Conservation (phyloP, 169 alveolate species). For the Cryptosporidium felis region DNA sequence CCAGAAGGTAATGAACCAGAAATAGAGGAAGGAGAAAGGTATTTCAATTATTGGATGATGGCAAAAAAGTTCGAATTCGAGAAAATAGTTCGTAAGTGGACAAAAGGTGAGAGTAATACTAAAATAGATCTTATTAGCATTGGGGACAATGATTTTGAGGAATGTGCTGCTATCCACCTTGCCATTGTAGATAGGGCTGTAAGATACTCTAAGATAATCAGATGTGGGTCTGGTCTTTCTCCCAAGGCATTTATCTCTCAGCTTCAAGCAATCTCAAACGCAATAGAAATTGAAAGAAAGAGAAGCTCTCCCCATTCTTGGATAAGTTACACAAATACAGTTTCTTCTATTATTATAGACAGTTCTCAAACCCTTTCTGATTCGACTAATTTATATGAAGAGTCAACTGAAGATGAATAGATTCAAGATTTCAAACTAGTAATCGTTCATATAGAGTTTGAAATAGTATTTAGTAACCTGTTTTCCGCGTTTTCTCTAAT, state of each 20-base stretch:
- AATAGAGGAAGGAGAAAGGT: slow-evolving; percentile 75
- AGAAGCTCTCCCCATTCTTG: slow-evolving; percentile 50
- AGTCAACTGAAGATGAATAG: slow-evolving; percentile 66
- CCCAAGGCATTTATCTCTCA: slow-evolving; percentile 42
- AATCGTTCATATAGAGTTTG: too few species aligned
- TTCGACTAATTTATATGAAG: neutral
- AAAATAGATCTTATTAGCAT: slow-evolving; percentile 79
- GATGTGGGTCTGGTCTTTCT: slow-evolving; percentile 62
- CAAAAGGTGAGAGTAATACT: neutral
- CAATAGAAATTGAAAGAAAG: slow-evolving; percentile 58
- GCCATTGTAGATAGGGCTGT: slow-evolving; percentile 49
- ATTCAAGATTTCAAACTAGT: neutral
- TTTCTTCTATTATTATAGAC: slow-evolving; percentile 45
- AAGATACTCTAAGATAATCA: slow-evolving; percentile 24
- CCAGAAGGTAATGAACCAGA: slow-evolving; percentile 79
- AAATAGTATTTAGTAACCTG: too few species aligned
- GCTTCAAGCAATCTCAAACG: slow-evolving; percentile 28
- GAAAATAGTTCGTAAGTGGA: slow-evolving; percentile 45
- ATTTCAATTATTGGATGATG: slow-evolving; percentile 83
- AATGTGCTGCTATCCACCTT: slow-evolving; percentile 79
- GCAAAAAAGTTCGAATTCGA: slow-evolving; percentile 77
- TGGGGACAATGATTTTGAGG: slow-evolving; percentile 86
- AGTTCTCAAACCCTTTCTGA: neutral
- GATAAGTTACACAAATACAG: slow-evolving; percentile 60
- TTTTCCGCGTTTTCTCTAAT: too few species aligned